These are phyloP conservation scores for Recurvomyces mirabilis DNA, from an alignment of 495 filamentous ascomycete genomes.

Conservation along the genomic window DNA sequence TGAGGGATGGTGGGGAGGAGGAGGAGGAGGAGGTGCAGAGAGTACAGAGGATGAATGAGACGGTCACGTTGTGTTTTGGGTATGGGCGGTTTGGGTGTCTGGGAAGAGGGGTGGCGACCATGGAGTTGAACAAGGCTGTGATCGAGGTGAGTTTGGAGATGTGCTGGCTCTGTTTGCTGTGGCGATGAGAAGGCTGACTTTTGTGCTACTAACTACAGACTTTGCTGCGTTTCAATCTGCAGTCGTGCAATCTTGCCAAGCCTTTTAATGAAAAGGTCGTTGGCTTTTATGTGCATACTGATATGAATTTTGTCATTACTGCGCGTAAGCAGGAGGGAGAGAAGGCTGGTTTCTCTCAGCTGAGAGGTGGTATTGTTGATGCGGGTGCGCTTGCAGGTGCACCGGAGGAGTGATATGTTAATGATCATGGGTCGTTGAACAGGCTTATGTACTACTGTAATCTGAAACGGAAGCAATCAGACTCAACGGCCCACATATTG, in stretches of 20 bases:
- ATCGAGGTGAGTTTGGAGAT: slow-evolving; percentile 21
- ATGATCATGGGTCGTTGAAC: too few relatives aligned
- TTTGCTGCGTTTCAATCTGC: slow-evolving; percentile 23
- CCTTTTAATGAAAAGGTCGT: slow-evolving; percentile 22
- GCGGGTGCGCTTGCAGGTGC: slow-evolving; percentile 13
- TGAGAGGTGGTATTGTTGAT: neutral
- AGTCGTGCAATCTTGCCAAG: slow-evolving; percentile 21
- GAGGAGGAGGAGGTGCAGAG: slow-evolving; percentile 11
- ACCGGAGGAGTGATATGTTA: slow-evolving; percentile 4
- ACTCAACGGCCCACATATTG: too few relatives aligned
- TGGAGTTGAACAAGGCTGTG: slow-evolving; percentile 26
- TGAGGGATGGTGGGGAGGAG: slow-evolving; percentile 1
- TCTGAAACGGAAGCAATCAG: too few relatives aligned
- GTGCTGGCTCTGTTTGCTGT: too few relatives aligned
- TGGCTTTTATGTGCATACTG: slow-evolving; percentile 23
- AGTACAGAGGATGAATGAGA: slow-evolving; percentile 20
- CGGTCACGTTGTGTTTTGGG: slow-evolving; percentile 22
- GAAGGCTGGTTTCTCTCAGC: neutral
- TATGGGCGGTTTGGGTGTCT: slow-evolving; percentile 24
- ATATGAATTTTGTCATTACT: slow-evolving; percentile 23
- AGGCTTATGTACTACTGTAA: too few relatives aligned
- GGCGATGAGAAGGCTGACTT: neutral
- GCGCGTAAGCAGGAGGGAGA: slow-evolving; percentile 6
- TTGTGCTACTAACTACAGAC: too few relatives aligned
- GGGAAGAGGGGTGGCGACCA: slow-evolving; percentile 21